Percentiles rank a stretch among this genome's conserved stretches.
phyloP scores from a whole-genome alignment of 192 early-diverging fungal species.

The Linderina pennispora region DNA sequence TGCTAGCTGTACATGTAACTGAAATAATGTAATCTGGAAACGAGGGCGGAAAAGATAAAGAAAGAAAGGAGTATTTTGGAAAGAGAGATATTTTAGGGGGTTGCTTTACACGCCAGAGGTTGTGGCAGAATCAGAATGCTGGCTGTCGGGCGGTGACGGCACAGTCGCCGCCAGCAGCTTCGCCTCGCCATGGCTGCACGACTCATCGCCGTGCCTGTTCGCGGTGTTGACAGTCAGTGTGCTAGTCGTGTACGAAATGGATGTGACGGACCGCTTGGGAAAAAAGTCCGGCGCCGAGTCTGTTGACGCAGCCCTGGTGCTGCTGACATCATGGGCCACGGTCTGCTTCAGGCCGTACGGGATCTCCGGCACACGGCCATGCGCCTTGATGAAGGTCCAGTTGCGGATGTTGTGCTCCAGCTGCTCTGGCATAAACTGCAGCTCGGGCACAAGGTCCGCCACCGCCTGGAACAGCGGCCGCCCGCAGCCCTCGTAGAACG shows the following conservation, averaged over 20 bases:
- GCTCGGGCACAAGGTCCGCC: constrained; percentile 40
- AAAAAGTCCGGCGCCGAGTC: constrained; percentile 46
- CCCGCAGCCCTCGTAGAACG: constrained; percentile 44
- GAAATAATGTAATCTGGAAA: too few species aligned
- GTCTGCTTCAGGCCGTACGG: constrained; percentile 45
- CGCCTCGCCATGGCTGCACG: neutral
- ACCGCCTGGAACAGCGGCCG: constrained; percentile 46
- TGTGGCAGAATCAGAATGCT: constrained; percentile 15
- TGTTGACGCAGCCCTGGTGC: constrained; percentile 40
- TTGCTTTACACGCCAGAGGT: too few species aligned
- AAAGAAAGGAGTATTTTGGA: too few species aligned
- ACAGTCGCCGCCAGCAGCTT: constrained; percentile 20
- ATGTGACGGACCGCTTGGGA: constrained; percentile 18
- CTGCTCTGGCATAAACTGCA: constrained; percentile 40
- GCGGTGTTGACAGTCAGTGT: constrained; percentile 7
- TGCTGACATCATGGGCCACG: constrained; percentile 35
- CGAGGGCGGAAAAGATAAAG: too few species aligned
- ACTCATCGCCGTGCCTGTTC: neutral
- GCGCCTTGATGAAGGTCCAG: constrained; percentile 41
- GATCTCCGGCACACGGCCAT: constrained; percentile 41
- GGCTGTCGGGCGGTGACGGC: constrained; percentile 22
- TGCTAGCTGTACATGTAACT: too few species aligned
- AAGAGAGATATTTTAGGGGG: too few species aligned
- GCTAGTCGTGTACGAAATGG: constrained; percentile 1
- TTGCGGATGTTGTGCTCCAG: constrained; percentile 45